A percentile compares a stretch with the other conserved stretches of the same genome.
phyloP scores from a whole-genome alignment of 208 protist species.

The Wallacemonas rigidus region DNA sequence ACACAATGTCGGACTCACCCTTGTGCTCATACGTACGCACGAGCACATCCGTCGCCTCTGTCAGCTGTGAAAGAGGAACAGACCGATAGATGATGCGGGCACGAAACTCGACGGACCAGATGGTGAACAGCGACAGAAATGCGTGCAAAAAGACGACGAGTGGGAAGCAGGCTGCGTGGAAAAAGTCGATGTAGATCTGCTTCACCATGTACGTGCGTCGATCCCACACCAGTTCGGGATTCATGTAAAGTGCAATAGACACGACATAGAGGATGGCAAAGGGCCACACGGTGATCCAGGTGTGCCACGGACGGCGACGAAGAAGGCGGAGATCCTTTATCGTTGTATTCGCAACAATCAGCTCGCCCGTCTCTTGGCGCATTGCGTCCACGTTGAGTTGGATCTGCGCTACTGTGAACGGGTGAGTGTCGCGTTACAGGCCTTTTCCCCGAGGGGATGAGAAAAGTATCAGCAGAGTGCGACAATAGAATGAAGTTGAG shows the following conservation, averaged over 20 bases:
- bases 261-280: slow-evolving; percentile 78
- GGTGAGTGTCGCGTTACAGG: neutral
- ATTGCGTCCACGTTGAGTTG: slow-evolving; percentile 16
- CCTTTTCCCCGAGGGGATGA: too few relatives aligned
- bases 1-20: slow-evolving; percentile 86
- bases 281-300: slow-evolving; percentile 86
- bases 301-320: slow-evolving; percentile 61
- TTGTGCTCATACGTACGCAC: slow-evolving; percentile 80
- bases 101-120: slow-evolving; percentile 88
- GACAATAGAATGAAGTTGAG: too few relatives aligned
- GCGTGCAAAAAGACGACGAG: slow-evolving; percentile 81
- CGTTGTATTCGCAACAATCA: slow-evolving; percentile 77
- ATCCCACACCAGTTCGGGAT: slow-evolving; percentile 88
- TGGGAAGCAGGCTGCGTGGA: slow-evolving; percentile 84
- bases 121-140: slow-evolving; percentile 89
- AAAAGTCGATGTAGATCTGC: slow-evolving; percentile 91
- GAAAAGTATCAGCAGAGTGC: too few relatives aligned
- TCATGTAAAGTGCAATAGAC: slow-evolving; percentile 56
- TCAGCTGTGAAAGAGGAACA: slow-evolving; percentile 45
- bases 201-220: slow-evolving; percentile 86
- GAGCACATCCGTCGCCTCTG: slow-evolving; percentile 67
- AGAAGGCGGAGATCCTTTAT: slow-evolving; percentile 73
- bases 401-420: neutral
- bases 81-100: slow-evolving; percentile 59
- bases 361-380: slow-evolving; percentile 11